phyloP scores from a whole-genome alignment of 139 green algal species.

The Desmodesmus armatus region DNA sequence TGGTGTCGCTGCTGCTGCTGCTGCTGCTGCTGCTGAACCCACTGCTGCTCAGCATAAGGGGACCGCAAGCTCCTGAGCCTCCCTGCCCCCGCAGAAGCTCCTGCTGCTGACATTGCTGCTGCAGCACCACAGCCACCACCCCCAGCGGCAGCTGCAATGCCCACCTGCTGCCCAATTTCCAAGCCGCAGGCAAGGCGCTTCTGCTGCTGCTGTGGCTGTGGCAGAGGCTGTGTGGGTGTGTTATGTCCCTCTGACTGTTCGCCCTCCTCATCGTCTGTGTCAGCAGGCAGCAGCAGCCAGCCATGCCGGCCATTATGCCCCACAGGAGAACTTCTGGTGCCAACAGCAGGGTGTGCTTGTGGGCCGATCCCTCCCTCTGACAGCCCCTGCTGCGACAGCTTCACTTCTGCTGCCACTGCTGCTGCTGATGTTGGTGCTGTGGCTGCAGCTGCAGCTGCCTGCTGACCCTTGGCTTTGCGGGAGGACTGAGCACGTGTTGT shows the following conservation, averaged over 20 bases:
- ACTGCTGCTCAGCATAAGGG: no score
- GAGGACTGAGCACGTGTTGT: no score
- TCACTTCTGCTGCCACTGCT: constrained; percentile 26
- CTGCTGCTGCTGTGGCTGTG: no score
- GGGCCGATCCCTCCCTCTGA: no score
- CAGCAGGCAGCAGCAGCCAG: background rate
- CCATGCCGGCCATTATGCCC: background rate
- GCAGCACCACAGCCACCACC: no score
- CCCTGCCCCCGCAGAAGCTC: background rate
- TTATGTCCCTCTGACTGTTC: background rate
- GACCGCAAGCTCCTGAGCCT: no score
- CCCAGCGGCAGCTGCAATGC: no score
- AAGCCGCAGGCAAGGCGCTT: no score
- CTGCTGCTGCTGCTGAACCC: no score
- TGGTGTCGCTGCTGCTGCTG: background rate
- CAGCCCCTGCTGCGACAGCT: background rate
- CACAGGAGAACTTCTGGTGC: background rate
- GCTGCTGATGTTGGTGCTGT: background rate
- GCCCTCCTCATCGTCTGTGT: background rate
- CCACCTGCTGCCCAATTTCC: no score
- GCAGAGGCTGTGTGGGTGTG: background rate
- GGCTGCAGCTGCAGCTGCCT: background rate
- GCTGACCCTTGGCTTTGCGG: no score
- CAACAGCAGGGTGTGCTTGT: no score
- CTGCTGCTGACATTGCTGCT: background rate